Conservation (phyloP, 2,329 filamentous ascomycete genomes). For the Paraphoma chrysanthemicola region DNA sequence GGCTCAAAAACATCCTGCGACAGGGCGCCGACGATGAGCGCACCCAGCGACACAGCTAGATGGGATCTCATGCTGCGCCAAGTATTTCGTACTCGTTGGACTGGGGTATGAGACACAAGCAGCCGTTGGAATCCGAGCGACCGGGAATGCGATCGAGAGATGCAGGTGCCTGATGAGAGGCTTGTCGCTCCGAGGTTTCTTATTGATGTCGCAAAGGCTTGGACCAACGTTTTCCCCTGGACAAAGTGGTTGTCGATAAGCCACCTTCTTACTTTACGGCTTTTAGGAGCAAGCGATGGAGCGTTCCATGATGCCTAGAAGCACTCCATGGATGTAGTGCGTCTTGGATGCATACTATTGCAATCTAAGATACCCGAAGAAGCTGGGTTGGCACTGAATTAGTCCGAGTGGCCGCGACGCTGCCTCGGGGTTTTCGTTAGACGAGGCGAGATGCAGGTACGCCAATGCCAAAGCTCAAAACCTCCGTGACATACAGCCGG, state of each 20-base stretch:
- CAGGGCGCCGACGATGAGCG: slow-evolving; percentile 1
- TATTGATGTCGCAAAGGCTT: background rate
- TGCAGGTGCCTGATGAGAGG: background rate
- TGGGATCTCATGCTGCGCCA: background rate
- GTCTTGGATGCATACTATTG: background rate
- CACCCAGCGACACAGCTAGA: background rate
- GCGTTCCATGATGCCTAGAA: background rate
- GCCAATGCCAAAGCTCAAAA: background rate
- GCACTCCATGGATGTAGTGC: background rate
- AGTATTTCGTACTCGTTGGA: background rate
- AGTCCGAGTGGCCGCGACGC: background rate
- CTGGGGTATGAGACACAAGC: background rate
- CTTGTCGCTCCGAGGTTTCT: background rate
- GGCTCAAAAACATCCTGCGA: slow-evolving; percentile 15
- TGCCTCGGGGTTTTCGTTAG: background rate
- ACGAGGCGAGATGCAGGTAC: background rate
- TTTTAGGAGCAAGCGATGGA: background rate
- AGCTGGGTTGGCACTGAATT: background rate
- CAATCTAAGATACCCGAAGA: background rate
- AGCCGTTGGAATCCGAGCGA: background rate
- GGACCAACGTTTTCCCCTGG: background rate
- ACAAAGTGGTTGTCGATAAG: background rate
- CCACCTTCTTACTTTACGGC: background rate
- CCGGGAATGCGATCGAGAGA: background rate
- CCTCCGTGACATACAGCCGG: no score